Evolutionary conservation across 768 basidiomycete genomes (phyloP).

Genomic region (Dacryopinax spathularia): DNA sequence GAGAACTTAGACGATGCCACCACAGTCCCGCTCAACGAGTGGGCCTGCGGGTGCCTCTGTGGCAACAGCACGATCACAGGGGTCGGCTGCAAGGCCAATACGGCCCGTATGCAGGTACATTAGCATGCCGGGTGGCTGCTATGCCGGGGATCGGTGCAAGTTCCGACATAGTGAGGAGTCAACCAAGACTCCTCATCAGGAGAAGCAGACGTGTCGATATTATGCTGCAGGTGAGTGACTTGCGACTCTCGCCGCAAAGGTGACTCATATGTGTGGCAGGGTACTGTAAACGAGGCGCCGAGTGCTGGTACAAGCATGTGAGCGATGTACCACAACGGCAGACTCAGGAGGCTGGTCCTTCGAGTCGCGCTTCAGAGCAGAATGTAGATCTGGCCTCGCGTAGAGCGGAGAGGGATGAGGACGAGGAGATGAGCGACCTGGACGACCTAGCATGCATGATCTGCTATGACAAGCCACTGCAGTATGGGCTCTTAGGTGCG

Average conservation of each 20-base stretch:
- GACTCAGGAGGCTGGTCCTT: conserved; percentile 12
- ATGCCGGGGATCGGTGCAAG: conserved; percentile 53
- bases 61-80: too few species aligned
- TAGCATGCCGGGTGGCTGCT: conserved; percentile 49
- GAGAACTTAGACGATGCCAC: too few species aligned
- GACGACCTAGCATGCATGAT: conserved; percentile 37
- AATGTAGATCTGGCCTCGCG: not conserved
- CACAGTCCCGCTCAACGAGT: too few species aligned
- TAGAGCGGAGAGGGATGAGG: conserved; percentile 22
- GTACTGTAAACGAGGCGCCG: conserved; percentile 51
- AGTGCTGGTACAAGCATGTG: conserved; percentile 63
- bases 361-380: not conserved
- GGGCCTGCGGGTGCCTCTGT: too few species aligned
- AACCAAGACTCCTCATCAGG: conserved; percentile 51
- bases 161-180: conserved; percentile 49
- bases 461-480: conserved; percentile 56
- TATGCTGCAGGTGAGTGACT: conserved; percentile 39
- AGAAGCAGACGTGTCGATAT: conserved; percentile 53
- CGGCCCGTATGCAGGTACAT: conserved; percentile 47
- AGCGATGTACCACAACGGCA: not conserved
- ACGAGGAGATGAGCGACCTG: conserved; percentile 28
- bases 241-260: not conserved
- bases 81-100: not conserved
- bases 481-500: conserved; percentile 55
- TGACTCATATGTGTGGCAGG: conserved; percentile 28